Percentiles rank a stretch among this genome's conserved stretches.
phyloP scores from a whole-genome alignment of 164 flowering plant genomes.

The Akebia trifoliata region DNA sequence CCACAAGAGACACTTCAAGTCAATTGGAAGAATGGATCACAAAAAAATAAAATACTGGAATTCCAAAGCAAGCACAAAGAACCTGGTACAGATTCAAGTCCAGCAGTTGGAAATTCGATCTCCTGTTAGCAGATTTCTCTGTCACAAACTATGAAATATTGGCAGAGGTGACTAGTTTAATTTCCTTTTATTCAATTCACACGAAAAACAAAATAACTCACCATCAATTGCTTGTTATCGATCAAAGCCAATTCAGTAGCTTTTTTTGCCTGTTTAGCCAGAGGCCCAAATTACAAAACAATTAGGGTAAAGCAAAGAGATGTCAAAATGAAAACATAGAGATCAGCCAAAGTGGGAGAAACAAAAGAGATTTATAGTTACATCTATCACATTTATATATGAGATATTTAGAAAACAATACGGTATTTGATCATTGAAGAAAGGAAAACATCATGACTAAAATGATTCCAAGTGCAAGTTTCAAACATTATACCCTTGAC shows the following conservation, averaged over 20 bases:
- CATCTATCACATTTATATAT: too few relatives aligned
- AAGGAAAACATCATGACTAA: too few relatives aligned
- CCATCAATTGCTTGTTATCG: constrained; percentile 72
- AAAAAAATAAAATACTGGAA: not conserved
- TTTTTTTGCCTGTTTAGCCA: constrained; percentile 55
- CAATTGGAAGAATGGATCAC: not conserved
- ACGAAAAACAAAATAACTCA: constrained; percentile 24
- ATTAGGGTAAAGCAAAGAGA: not conserved
- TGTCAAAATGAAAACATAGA: not conserved
- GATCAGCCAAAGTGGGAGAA: not conserved
- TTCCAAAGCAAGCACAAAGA: not conserved
- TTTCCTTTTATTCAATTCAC: not conserved
- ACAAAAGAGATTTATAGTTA: too few relatives aligned
- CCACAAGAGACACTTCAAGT: not conserved
- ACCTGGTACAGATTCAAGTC: constrained; percentile 94
- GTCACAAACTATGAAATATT: constrained; percentile 20
- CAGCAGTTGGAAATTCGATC: constrained; percentile 93
- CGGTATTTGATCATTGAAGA: too few relatives aligned
- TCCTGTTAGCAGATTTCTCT: constrained; percentile 48
- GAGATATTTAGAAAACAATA: too few relatives aligned
- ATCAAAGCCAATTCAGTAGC: constrained; percentile 66
- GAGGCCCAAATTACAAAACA: constrained; percentile 1
- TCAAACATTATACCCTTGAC: too few relatives aligned
- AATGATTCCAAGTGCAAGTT: too few relatives aligned
- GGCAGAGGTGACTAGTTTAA: not conserved